Evolutionary conservation across 129 eudicot species (phyloP).

Genomic region (Artemisia argyi): DNA sequence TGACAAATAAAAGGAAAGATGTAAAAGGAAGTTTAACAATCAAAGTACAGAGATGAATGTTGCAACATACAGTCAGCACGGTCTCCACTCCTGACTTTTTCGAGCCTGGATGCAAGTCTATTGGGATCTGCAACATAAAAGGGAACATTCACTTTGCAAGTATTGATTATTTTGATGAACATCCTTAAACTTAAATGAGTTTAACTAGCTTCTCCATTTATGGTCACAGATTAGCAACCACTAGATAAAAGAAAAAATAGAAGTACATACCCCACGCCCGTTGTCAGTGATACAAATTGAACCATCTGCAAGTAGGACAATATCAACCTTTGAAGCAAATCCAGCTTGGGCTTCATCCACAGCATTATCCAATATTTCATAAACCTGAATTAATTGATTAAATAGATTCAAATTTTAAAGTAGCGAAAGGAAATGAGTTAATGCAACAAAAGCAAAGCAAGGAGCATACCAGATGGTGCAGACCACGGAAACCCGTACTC

Average conservation of each 20-base stretch:
- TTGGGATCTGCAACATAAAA: slow-evolving; percentile 71
- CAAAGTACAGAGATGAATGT: slow-evolving; percentile 4
- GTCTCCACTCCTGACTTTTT: slow-evolving; percentile 93
- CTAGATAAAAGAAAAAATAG: slow-evolving; percentile 8
- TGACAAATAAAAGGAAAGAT: neutral
- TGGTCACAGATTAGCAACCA: neutral
- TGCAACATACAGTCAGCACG: slow-evolving; percentile 77
- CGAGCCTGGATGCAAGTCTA: slow-evolving; percentile 83
- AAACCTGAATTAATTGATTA: slow-evolving; percentile 45
- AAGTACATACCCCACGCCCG: slow-evolving; percentile 90
- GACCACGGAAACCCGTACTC: slow-evolving; percentile 95
- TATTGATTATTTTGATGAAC: neutral
- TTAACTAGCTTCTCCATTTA: too few relatives aligned
- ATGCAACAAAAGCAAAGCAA: slow-evolving; percentile 10
- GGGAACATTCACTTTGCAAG: neutral
- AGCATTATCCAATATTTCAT: slow-evolving; percentile 93
- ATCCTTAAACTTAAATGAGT: neutral
- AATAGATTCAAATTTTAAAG: neutral
- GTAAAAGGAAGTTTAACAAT: neutral
- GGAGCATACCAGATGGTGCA: slow-evolving; percentile 79
- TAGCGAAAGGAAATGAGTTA: neutral
- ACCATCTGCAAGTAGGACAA: slow-evolving; percentile 67
- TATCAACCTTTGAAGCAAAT: slow-evolving; percentile 77
- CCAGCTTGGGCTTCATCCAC: slow-evolving; percentile 99
- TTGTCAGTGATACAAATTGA: slow-evolving; percentile 97